Conservation (phyloP, 2,329 filamentous ascomycete species). For the Aureobasidium melanogenum region DNA sequence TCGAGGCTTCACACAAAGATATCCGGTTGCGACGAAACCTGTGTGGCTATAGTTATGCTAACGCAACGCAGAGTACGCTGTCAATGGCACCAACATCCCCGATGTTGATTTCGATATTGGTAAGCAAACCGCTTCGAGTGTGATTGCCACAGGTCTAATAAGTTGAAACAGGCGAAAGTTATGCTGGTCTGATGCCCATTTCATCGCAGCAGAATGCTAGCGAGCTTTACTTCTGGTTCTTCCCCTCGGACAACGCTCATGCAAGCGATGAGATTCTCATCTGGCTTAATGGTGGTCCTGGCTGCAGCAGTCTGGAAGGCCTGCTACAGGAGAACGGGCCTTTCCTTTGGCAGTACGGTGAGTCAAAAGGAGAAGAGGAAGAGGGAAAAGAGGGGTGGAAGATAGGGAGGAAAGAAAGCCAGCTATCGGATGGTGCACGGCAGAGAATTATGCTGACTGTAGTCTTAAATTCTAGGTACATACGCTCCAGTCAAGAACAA, state of each 20-base stretch:
- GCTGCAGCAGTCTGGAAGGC: conserved; percentile 38
- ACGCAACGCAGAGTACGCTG: conserved; percentile 13
- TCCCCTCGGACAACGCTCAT: conserved; percentile 38
- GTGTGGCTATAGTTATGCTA: not conserved
- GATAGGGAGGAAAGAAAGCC: too few species aligned
- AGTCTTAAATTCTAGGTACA: conserved; percentile 14
- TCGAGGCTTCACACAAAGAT: not conserved
- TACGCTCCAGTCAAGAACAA: not conserved
- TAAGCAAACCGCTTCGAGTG: conserved; percentile 29
- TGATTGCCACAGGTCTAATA: not conserved
- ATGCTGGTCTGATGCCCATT: conserved; percentile 50
- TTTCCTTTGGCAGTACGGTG: conserved; percentile 34
- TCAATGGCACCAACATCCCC: conserved; percentile 16
- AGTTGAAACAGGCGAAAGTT: conserved; percentile 21
- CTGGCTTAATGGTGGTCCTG: conserved; percentile 37
- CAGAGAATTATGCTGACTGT: conserved; percentile 13
- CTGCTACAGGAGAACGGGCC: conserved; percentile 42
- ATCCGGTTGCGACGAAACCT: not conserved
- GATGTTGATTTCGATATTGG: conserved; percentile 42
- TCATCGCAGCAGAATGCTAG: conserved; percentile 35
- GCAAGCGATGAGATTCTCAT: conserved; percentile 42
- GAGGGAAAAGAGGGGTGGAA: too few species aligned
- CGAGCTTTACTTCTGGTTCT: conserved; percentile 46
- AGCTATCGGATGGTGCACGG: too few species aligned
- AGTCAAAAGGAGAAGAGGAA: too few species aligned